A percentile compares a stretch with the other conserved stretches of the same genome.
These are phyloP conservation scores for Carex arenaria DNA, from an alignment of 202 grass and related monocot genomes.

Conservation along the genomic window DNA sequence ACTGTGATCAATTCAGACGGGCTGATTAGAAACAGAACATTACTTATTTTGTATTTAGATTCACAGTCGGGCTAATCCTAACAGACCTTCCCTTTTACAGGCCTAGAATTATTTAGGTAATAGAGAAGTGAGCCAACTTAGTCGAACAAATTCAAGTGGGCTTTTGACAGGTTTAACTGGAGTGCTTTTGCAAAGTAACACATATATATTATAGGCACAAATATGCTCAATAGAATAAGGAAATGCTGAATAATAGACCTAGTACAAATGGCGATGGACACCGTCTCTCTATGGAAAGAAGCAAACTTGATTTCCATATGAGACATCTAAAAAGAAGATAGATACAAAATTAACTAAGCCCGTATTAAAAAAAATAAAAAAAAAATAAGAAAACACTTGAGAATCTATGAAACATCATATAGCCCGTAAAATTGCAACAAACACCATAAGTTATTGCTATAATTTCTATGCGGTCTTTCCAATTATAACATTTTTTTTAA, in stretches of 20 bases:
- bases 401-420: background rate
- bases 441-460: background rate
- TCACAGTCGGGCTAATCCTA: background rate
- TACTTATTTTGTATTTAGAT: background rate
- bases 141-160: background rate
- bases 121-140: background rate
- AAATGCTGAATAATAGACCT: no score
- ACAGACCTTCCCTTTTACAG: background rate
- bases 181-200: background rate
- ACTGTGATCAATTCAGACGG: background rate
- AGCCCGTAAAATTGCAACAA: background rate
- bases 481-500: background rate
- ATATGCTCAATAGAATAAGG: background rate
- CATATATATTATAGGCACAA: background rate
- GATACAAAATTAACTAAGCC: no score
- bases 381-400: background rate
- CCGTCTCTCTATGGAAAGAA: no score
- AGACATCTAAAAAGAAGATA: no score
- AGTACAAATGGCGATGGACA: no score
- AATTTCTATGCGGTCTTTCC: background rate
- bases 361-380: no score
- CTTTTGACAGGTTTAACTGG: background rate
- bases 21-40: background rate
- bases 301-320: no score
- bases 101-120: background rate